Conservation (phyloP, 148 eudicot species). For the Pharnaceum exiguum region DNA sequence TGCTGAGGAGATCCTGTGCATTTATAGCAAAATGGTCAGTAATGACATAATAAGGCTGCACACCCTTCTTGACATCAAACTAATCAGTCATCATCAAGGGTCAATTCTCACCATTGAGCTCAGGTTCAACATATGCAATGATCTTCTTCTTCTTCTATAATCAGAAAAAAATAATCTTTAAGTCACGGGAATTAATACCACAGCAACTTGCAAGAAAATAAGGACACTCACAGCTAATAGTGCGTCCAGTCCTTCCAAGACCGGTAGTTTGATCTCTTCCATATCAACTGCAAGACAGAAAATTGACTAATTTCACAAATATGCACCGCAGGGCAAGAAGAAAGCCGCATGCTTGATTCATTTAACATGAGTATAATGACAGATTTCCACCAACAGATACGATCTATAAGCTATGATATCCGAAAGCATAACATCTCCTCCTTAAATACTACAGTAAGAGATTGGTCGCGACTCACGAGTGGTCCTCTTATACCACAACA, state of each 20-base stretch:
- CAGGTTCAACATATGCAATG: slow-evolving; percentile 32
- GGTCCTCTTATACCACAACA: no score
- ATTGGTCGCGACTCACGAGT: no score
- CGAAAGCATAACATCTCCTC: no score
- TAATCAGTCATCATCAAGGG: background rate
- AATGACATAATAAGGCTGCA: background rate
- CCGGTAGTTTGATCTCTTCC: slow-evolving; percentile 48
- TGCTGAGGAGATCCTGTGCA: slow-evolving; percentile 40
- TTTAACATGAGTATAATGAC: no score
- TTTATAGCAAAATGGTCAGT: slow-evolving; percentile 6
- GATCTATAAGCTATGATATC: no score
- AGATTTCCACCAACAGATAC: no score
- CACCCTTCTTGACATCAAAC: background rate
- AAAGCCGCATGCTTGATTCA: background rate
- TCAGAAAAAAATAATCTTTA: slow-evolving; percentile 4
- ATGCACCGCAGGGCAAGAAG: background rate
- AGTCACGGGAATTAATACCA: background rate
- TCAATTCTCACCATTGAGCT: slow-evolving; percentile 38
- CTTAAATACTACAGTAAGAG: no score
- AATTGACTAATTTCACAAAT: background rate
- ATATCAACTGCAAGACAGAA: slow-evolving; percentile 25
- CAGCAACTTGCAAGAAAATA: background rate
- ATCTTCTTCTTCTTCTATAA: slow-evolving; percentile 39
- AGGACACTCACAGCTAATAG: slow-evolving; percentile 45
- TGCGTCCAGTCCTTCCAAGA: slow-evolving; percentile 65